Conservation (phyloP, 768 basidiomycete genomes). For the Russula vinacea region DNA sequence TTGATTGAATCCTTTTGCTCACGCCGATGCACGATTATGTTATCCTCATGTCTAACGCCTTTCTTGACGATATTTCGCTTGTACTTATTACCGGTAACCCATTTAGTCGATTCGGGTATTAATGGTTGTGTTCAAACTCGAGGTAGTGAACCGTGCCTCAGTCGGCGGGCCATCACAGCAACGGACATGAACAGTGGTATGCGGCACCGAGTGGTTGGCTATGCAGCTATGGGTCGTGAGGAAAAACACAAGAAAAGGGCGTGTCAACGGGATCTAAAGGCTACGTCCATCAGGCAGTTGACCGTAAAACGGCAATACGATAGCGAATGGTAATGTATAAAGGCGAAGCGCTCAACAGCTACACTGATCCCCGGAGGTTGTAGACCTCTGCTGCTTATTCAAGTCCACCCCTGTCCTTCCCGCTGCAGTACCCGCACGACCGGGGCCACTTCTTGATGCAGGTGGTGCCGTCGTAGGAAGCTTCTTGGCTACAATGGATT, state of each 20-base stretch:
- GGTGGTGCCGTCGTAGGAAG: constrained; percentile 78
- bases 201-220: constrained; percentile 23
- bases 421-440: constrained; percentile 49
- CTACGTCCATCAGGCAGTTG: constrained; percentile 15
- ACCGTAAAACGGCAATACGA: constrained; percentile 11
- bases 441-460: constrained; percentile 53
- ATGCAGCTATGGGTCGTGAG: constrained; percentile 16
- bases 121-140: constrained; percentile 29
- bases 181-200: constrained; percentile 30
- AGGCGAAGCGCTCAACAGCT: constrained; percentile 54
- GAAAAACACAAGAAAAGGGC: constrained; percentile 12
- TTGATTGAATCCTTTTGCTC: constrained; percentile 33
- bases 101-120: constrained; percentile 13
- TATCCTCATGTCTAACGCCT: neutral
- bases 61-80: constrained; percentile 1
- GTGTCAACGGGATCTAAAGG: constrained; percentile 18
- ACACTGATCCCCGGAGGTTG: constrained; percentile 62
- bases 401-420: constrained; percentile 72
- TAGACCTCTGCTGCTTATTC: constrained; percentile 56
- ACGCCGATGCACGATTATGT: constrained; percentile 3
- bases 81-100: constrained; percentile 17
- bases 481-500: constrained; percentile 64
- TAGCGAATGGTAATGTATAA: constrained; percentile 13
- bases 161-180: constrained; percentile 38
- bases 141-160: constrained; percentile 40